Evolutionary conservation across 768 basidiomycete species (phyloP).

Genomic region (Phlegmacium glaucopus): DNA sequence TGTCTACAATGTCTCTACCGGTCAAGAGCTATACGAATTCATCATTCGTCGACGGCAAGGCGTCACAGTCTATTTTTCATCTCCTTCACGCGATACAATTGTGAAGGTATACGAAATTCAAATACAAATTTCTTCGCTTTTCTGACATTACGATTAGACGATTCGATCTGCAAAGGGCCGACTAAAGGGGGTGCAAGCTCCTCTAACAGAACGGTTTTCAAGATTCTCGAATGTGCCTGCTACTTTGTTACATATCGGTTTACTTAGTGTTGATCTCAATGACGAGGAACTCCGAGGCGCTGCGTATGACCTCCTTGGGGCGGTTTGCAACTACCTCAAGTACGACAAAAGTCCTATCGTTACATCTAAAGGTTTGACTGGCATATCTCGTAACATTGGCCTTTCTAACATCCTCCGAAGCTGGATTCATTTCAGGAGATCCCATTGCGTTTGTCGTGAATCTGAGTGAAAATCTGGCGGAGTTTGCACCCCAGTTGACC

Average conservation of each 20-base stretch:
- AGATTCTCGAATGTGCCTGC: slow-evolving; percentile 84
- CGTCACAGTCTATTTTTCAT: slow-evolving; percentile 73
- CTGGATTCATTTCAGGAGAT: slow-evolving; percentile 69
- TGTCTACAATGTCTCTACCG: slow-evolving; percentile 76
- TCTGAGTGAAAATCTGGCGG: slow-evolving; percentile 70
- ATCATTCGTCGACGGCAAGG: slow-evolving; percentile 76
- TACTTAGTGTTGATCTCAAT: slow-evolving; percentile 70
- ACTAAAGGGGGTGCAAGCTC: slow-evolving; percentile 51
- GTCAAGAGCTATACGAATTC: slow-evolving; percentile 72
- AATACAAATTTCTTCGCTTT: neutral
- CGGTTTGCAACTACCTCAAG: slow-evolving; percentile 74
- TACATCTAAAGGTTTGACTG: slow-evolving; percentile 58
- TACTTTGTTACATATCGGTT: slow-evolving; percentile 80
- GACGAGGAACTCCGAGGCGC: slow-evolving; percentile 78
- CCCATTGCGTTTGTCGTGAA: slow-evolving; percentile 56
- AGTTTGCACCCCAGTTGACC: slow-evolving; percentile 76
- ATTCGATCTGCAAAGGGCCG: slow-evolving; percentile 75
- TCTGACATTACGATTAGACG: slow-evolving; percentile 36
- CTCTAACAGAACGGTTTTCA: slow-evolving; percentile 62
- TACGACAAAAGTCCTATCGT: slow-evolving; percentile 72
- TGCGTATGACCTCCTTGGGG: slow-evolving; percentile 75
- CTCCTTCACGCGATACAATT: slow-evolving; percentile 62
- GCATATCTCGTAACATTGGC: neutral
- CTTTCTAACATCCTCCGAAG: slow-evolving; percentile 28
- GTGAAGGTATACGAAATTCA: slow-evolving; percentile 52